These are phyloP conservation scores for Eremochloa ophiuroides DNA, from an alignment of 176 grass and related monocot species.

Conservation along the genomic window DNA sequence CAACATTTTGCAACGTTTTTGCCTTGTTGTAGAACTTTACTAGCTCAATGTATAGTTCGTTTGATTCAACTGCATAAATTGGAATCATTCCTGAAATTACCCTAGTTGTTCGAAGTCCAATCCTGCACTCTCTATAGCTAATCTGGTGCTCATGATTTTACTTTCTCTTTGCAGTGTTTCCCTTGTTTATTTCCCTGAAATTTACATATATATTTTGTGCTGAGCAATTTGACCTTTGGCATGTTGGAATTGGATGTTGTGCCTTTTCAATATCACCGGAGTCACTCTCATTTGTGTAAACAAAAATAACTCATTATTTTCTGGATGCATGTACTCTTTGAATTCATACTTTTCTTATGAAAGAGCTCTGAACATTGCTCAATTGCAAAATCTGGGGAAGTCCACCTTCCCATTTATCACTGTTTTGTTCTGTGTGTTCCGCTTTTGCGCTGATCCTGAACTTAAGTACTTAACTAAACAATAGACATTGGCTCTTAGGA, in stretches of 20 bases:
- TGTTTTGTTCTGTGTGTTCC: conserved; percentile 14
- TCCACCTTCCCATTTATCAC: not conserved
- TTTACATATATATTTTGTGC: not conserved
- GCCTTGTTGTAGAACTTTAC: conserved; percentile 3
- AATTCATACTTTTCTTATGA: not conserved
- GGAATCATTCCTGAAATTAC: conserved; percentile 5
- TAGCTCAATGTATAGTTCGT: not conserved
- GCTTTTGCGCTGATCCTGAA: not conserved
- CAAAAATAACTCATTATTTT: not conserved
- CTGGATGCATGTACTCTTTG: not conserved
- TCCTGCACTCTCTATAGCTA: conserved; percentile 18
- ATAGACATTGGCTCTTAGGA: not conserved
- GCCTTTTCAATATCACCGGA: not conserved
- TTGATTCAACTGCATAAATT: conserved; percentile 3
- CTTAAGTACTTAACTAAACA: not conserved
- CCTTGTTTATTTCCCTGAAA: not conserved
- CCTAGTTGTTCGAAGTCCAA: not conserved
- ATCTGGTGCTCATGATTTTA: conserved; percentile 11
- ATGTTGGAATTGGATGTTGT: not conserved
- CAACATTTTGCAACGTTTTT: conserved; percentile 11
- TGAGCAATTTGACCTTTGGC: not conserved
- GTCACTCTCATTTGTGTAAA: not conserved
- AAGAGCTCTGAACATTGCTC: conserved; percentile 3
- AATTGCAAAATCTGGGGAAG: not conserved
- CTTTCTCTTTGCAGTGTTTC: not conserved